Evolutionary conservation across 2,329 filamentous ascomycete genomes (phyloP), one percentile per base, ranked within the genome.

Genomic region (Raffaelea arxii): DNA sequence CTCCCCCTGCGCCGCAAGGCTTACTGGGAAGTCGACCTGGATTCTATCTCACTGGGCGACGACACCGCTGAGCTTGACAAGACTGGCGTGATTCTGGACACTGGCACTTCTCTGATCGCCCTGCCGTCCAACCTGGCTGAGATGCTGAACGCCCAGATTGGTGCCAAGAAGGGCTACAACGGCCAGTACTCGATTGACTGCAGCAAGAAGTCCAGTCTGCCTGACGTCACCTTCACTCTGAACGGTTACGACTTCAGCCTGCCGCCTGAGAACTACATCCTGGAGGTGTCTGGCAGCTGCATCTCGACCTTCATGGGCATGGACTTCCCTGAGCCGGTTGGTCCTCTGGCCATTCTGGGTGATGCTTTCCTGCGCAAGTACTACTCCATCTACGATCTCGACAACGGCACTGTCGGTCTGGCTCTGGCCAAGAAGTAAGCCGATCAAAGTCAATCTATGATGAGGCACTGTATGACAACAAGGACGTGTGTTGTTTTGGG

Each of bases 21-120:
- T 43, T 98, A 98, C 79, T 98, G 92, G 92, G 92, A 98, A 77
- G 91, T 98, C 47, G 90, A 97, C 60, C 82, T 98, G 51, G 84
- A 97, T 60, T 77, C 88, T 54, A 92, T 98, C 69, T 81, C 84
- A 47, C 88, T 96, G 54, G 94, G 92, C 58, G 77, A 90, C 45
- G 79, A 86, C 62, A 82, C 80, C 55, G 90, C 90, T 51, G 85
- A 95, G 66, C 82, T 97, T 54, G 91, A 97, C 55, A 80, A 87
- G 75, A 96, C 89, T 49, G 94, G 92, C 70, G 87, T 89, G 59
- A 96, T 98, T 55, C 86, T 98, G 51, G 92, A 98, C 76, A 98
- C 92, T 47, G 92, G 92, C 60, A 98, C 92, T 63, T 98, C 94
- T 41, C 81, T 98, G 65, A 96, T 96, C 68, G 89, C 91, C 58